These are phyloP conservation scores for Xylariomycetidae sp. DNA, from an alignment of 2,329 filamentous ascomycete species.

Conservation along the genomic window DNA sequence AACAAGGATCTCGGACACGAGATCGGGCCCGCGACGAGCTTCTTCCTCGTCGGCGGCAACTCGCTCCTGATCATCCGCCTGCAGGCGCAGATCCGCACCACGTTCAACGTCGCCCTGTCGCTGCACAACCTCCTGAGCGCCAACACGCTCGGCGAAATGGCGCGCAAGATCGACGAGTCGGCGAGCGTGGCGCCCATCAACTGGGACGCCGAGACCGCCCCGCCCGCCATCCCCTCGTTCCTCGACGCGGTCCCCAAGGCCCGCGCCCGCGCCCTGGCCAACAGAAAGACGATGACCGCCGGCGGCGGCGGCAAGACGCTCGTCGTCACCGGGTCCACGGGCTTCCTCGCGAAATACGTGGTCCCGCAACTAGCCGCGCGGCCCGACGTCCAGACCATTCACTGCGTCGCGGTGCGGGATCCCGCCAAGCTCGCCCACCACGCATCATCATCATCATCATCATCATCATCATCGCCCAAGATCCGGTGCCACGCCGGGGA, in stretches of 20 bases:
- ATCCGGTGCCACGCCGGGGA: constrained; percentile 29
- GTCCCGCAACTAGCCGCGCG: constrained; percentile 2
- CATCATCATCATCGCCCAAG: constrained; percentile 15
- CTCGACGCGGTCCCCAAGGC: constrained; percentile 1
- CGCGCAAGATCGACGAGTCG: constrained; percentile 4
- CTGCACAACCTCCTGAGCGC: constrained; percentile 9
- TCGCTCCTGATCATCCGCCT: constrained; percentile 14
- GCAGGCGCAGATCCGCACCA: constrained; percentile 3
- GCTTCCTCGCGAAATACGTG: constrained; percentile 7
- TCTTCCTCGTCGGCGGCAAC: constrained; percentile 19
- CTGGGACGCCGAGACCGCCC: constrained; percentile 12
- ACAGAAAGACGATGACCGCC: not conserved
- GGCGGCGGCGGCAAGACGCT: constrained; percentile 5
- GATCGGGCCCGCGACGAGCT: constrained; percentile 9
- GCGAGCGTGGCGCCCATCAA: constrained; percentile 2
- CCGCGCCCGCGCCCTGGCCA: too few species aligned
- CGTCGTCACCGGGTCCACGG: constrained; percentile 14
- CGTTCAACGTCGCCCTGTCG: constrained; percentile 4
- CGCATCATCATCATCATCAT: too few species aligned
- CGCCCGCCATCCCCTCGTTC: constrained; percentile 7
- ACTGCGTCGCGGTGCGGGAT: constrained; percentile 16
- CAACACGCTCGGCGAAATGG: constrained; percentile 13
- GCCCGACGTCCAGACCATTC: constrained; percentile 5
- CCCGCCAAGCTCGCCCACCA: not conserved
- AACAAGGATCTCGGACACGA: not conserved